Percentiles rank a stretch among this genome's conserved stretches.
Conservation (phyloP, 176 grass and related monocot genomes). For the Aegilops longissima region DNA sequence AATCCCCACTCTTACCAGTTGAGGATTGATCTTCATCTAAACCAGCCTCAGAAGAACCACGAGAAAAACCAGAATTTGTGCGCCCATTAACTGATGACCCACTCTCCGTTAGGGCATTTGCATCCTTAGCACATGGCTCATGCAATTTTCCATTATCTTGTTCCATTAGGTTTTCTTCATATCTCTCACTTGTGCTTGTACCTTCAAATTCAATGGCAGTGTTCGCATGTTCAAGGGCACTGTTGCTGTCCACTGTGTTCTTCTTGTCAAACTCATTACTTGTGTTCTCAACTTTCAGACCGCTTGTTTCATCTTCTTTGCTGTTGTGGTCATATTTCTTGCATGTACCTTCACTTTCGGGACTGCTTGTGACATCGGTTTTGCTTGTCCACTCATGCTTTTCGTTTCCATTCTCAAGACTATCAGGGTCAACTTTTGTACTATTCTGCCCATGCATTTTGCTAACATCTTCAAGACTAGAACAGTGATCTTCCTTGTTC, state of each 20-base stretch:
- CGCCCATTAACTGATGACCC: slow-evolving; percentile 60
- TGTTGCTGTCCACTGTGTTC: slow-evolving; percentile 30
- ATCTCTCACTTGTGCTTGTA: slow-evolving; percentile 34
- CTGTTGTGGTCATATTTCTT: slow-evolving; percentile 27
- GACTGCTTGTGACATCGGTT: slow-evolving; percentile 29
- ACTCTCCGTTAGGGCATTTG: slow-evolving; percentile 39
- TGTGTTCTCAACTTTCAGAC: slow-evolving; percentile 7
- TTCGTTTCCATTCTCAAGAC: slow-evolving; percentile 31
- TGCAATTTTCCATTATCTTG: slow-evolving; percentile 27
- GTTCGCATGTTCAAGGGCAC: slow-evolving; percentile 15
- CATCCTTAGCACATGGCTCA: slow-evolving; percentile 38
- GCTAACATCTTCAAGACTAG: slow-evolving; percentile 31
- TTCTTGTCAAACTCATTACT: slow-evolving; percentile 6
- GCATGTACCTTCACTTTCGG: slow-evolving; percentile 19
- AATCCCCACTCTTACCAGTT: slow-evolving; percentile 65
- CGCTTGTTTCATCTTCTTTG: slow-evolving; percentile 10
- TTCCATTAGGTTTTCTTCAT: slow-evolving; percentile 31
- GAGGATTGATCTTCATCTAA: slow-evolving; percentile 68
- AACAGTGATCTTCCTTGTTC: slow-evolving; percentile 28
- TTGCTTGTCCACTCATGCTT: slow-evolving; percentile 31
- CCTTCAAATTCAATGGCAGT: slow-evolving; percentile 30
- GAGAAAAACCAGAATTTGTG: slow-evolving; percentile 69
- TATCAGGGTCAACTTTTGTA: slow-evolving; percentile 5
- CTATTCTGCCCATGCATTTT: slow-evolving; percentile 1
- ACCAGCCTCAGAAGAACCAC: slow-evolving; percentile 53